Evolutionary conservation across 768 basidiomycete genomes (phyloP).

Genomic region (Tricholoma matsutake): DNA sequence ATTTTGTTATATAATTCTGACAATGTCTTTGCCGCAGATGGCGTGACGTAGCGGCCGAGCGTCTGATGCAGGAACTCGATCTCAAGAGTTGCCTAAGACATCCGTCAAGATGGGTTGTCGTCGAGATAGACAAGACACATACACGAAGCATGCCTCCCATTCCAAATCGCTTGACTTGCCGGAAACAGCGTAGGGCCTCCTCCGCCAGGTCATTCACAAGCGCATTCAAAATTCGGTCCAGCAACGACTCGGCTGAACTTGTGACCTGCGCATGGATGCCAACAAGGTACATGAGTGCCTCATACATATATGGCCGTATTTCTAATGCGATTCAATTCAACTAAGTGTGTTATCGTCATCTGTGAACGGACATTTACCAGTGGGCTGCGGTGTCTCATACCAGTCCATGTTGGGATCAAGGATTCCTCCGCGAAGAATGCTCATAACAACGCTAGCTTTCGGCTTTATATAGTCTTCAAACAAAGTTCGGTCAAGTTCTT

Average conservation of each 20-base stretch:
- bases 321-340: conserved; percentile 39
- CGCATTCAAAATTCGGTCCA: conserved; percentile 78
- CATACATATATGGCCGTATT: conserved; percentile 93
- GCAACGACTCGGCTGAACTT: conserved; percentile 70
- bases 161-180: conserved; percentile 86
- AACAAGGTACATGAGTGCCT: conserved; percentile 84
- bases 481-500: conserved; percentile 82
- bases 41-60: conserved; percentile 82
- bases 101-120: conserved; percentile 7
- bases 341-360: not conserved
- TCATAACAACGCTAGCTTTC: conserved; percentile 65
- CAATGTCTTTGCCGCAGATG: conserved; percentile 75
- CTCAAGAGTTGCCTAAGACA: conserved; percentile 86
- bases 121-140: conserved; percentile 26
- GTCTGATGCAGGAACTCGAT: conserved; percentile 99
- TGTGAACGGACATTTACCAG: conserved; percentile 40
- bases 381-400: conserved; percentile 91
- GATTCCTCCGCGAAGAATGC: conserved; percentile 76
- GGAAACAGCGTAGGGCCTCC: conserved; percentile 83
- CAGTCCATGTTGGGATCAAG: conserved; percentile 83
- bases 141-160: conserved; percentile 99
- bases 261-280: conserved; percentile 90
- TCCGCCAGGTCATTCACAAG: conserved; percentile 81
- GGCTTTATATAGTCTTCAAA: conserved; percentile 88
- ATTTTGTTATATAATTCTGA: conserved; percentile 94